These are phyloP conservation scores for Hyaloscypha hepaticicola DNA, from an alignment of 495 filamentous ascomycete genomes.

Conservation along the genomic window DNA sequence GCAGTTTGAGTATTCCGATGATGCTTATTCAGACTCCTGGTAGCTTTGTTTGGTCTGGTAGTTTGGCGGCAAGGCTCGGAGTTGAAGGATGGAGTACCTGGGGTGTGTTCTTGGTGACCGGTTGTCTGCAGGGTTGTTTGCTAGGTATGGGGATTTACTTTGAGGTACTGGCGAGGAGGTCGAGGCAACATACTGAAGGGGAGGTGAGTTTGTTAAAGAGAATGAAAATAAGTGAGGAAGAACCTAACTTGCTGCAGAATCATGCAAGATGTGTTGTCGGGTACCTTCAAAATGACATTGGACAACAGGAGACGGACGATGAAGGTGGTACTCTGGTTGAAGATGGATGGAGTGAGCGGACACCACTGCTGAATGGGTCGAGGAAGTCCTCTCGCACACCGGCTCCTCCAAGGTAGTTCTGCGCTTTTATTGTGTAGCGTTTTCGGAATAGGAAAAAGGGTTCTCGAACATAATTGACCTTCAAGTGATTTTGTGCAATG, in stretches of 20 bases:
- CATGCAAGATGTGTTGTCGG: constrained; percentile 21
- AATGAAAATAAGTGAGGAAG: neutral
- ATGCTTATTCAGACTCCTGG: constrained; percentile 98
- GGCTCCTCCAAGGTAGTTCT: neutral
- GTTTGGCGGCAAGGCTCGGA: constrained; percentile 77
- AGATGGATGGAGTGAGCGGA: constrained; percentile 20
- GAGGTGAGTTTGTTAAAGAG: constrained; percentile 15
- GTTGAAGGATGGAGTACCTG: constrained; percentile 90
- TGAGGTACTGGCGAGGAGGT: constrained; percentile 48
- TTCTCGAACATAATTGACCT: too few species aligned
- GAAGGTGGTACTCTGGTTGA: constrained; percentile 27
- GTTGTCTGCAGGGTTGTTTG: constrained; percentile 79
- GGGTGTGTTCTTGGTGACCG: constrained; percentile 85
- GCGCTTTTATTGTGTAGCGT: neutral
- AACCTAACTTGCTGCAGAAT: constrained; percentile 12
- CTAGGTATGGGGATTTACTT: constrained; percentile 79
- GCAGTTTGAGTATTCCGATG: constrained; percentile 92
- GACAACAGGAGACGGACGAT: constrained; percentile 25
- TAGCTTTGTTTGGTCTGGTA: constrained; percentile 82
- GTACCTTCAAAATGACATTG: constrained; percentile 13
- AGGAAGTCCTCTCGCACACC: constrained; percentile 12
- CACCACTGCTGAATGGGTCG: constrained; percentile 25
- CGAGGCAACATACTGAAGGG: constrained; percentile 10
- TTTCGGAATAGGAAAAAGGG: neutral
- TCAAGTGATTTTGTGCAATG: too few species aligned